Percentiles rank a stretch among this genome's conserved stretches.
phyloP scores from a whole-genome alignment of 805 yeast genomes.

The Wickerhamiella parazyma region DNA sequence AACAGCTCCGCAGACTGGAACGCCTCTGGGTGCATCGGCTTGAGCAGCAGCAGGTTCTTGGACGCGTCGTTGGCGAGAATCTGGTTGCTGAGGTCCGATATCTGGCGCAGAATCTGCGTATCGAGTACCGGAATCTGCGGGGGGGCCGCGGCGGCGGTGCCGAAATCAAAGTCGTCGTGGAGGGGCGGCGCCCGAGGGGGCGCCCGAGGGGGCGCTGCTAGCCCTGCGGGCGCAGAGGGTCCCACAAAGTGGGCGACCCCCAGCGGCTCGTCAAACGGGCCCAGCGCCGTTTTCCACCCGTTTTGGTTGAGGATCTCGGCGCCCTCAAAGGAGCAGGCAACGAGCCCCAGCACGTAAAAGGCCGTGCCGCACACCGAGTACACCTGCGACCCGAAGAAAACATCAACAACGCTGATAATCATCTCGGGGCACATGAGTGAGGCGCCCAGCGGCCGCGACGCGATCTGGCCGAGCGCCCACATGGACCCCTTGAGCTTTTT shows the following conservation, averaged over 20 bases:
- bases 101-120: slow-evolving; percentile 17
- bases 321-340: slow-evolving; percentile 64
- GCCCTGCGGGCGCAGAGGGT: too few relatives aligned
- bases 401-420: slow-evolving; percentile 38
- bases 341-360: slow-evolving; percentile 60
- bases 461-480: slow-evolving; percentile 82
- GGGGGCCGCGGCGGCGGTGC: slow-evolving; percentile 15
- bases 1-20: slow-evolving; percentile 47
- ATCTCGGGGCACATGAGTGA: slow-evolving; percentile 32
- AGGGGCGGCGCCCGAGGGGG: slow-evolving; percentile 22
- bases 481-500: slow-evolving; percentile 53
- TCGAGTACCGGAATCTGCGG: slow-evolving; percentile 6
- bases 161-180: slow-evolving; percentile 16
- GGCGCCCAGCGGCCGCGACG: slow-evolving; percentile 58
- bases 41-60: slow-evolving; percentile 42
- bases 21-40: slow-evolving; percentile 35
- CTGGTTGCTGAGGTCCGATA: slow-evolving; percentile 46
- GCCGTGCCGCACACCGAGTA: slow-evolving; percentile 65
- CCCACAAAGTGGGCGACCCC: slow-evolving; percentile 15
- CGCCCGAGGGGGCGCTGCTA: too few relatives aligned
- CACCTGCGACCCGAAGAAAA: slow-evolving; percentile 35
- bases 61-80: slow-evolving; percentile 40
- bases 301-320: slow-evolving; percentile 70
- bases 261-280: slow-evolving; percentile 11
- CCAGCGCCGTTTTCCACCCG: slow-evolving; percentile 51